Evolutionary conservation across 805 yeast genomes (phyloP).

Genomic region (Candida quercuum): DNA sequence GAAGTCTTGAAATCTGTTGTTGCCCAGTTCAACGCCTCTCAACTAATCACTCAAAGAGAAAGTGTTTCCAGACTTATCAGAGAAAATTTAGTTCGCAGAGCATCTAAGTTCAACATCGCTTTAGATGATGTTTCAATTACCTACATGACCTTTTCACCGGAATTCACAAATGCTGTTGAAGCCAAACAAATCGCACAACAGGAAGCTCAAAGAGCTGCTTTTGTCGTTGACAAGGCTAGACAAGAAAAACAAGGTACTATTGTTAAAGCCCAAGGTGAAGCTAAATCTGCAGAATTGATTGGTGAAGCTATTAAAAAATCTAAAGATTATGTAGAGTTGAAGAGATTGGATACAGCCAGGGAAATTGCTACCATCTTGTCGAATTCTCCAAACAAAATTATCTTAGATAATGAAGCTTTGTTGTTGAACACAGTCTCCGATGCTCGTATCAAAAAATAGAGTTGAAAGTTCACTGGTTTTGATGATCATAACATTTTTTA

Average conservation of each 20-base stretch:
- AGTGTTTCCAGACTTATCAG: constrained; percentile 87
- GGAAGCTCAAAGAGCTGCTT: constrained; percentile 98
- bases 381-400: constrained; percentile 83
- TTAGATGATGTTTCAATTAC: constrained; percentile 97
- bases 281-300: constrained; percentile 93
- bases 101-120: constrained; percentile 77
- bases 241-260: constrained; percentile 97
- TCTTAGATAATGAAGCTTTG: constrained; percentile 88
- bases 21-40: constrained; percentile 98
- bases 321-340: constrained; percentile 91
- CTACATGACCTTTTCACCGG: constrained; percentile 95
- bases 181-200: constrained; percentile 99
- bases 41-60: constrained; percentile 98
- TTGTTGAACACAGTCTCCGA: constrained; percentile 85
- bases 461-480: not conserved
- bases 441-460: constrained; percentile 41
- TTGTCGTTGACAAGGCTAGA: constrained; percentile 91
- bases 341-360: constrained; percentile 94
- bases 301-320: constrained; percentile 99
- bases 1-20: constrained; percentile 95
- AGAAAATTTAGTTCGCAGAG: constrained; percentile 88
- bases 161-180: constrained; percentile 95
- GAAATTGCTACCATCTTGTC: constrained; percentile 88
- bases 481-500: not conserved
- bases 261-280: constrained; percentile 98